phyloP scores from a whole-genome alignment of 305 asterid genomes.

The Stenogyne calaminthoides region DNA sequence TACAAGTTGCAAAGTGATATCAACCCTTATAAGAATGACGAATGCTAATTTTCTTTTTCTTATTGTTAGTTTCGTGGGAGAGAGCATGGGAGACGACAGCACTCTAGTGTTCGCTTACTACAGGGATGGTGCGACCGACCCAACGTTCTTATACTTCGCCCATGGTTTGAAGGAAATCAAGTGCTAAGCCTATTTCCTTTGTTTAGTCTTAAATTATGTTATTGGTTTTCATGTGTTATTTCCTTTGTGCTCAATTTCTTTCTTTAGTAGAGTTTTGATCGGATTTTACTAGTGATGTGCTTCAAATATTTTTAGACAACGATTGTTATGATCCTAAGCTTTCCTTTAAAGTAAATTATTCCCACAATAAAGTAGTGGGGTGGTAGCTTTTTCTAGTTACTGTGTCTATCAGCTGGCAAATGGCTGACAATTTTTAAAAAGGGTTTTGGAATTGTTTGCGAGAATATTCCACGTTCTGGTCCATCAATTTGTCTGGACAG shows the following conservation, averaged over 20 bases:
- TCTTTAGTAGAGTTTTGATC: background rate
- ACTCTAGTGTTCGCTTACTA: constrained; percentile 75
- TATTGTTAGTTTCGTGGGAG: constrained; percentile 65
- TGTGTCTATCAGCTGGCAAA: too few species aligned
- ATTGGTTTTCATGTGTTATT: background rate
- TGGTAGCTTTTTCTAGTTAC: too few species aligned
- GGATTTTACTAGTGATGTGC: background rate
- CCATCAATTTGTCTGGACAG: too few species aligned
- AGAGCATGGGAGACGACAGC: constrained; percentile 73
- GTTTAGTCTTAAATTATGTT: background rate
- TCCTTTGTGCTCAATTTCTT: background rate
- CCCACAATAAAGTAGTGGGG: background rate
- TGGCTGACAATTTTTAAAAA: too few species aligned
- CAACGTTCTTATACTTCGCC: constrained; percentile 74
- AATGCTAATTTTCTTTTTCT: background rate
- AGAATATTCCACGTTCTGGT: too few species aligned
- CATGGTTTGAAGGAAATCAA: constrained; percentile 75
- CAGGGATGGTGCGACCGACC: constrained; percentile 73
- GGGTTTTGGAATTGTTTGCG: too few species aligned
- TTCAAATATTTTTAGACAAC: background rate
- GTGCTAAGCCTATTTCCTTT: constrained; percentile 40
- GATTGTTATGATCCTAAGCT: too few species aligned
- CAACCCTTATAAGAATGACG: background rate
- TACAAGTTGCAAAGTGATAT: background rate
- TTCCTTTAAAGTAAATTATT: background rate